Conservation (phyloP, 1,284 basidiomycete species). For the Phellinidium pouzarii region DNA sequence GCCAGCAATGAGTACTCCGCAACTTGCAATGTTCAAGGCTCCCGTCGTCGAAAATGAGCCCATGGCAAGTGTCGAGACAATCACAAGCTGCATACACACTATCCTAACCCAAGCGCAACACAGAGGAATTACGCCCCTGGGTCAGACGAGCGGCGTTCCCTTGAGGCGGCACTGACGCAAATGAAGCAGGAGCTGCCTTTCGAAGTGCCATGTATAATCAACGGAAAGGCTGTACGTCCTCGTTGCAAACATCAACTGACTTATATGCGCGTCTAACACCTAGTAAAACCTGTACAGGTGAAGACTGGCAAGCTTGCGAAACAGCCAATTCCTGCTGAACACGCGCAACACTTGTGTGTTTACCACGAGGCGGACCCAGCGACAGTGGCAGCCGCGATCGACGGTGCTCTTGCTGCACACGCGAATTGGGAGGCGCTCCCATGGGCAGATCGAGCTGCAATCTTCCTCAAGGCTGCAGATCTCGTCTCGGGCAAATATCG, state of each 20-base stretch:
- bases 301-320: slow-evolving; percentile 77
- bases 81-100: background rate
- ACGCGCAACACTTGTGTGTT: slow-evolving; percentile 72
- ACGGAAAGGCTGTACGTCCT: slow-evolving; percentile 77
- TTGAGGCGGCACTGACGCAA: slow-evolving; percentile 72
- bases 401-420: slow-evolving; percentile 84
- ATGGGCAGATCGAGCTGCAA: slow-evolving; percentile 94
- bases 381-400: slow-evolving; percentile 76
- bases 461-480: slow-evolving; percentile 97
- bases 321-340: slow-evolving; percentile 81
- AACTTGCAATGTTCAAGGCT: slow-evolving; percentile 78
- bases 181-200: slow-evolving; percentile 83
- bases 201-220: slow-evolving; percentile 89
- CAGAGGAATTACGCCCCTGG: slow-evolving; percentile 69
- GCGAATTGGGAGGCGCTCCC: slow-evolving; percentile 88
- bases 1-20: slow-evolving; percentile 46
- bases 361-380: slow-evolving; percentile 87
- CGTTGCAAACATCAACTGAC: background rate
- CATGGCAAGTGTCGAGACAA: slow-evolving; percentile 51
- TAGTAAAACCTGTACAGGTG: slow-evolving; percentile 41
- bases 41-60: slow-evolving; percentile 87
- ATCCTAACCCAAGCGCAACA: slow-evolving; percentile 24
- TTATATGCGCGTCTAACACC: background rate
- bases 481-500: slow-evolving; percentile 92
- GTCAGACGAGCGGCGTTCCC: slow-evolving; percentile 70